phyloP scores from a whole-genome alignment of 2,329 filamentous ascomycete species.

The Neopestalotiopsis sp. region DNA sequence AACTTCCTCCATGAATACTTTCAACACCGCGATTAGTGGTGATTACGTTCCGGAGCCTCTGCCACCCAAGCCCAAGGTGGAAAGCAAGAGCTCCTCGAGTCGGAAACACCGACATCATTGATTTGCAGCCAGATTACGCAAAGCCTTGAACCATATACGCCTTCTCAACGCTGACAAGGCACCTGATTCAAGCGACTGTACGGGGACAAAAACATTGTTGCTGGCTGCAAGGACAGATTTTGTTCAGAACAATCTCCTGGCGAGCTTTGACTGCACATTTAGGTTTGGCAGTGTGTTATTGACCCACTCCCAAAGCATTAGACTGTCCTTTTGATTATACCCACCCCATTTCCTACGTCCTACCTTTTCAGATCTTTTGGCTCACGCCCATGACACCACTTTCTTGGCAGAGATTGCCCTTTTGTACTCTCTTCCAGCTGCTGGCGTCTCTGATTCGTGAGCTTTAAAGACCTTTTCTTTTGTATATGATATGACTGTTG shows the following conservation, averaged over 20 bases:
- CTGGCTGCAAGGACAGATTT: no score
- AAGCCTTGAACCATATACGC: background rate
- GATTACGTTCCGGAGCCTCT: background rate
- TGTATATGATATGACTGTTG: background rate
- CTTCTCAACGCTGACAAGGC: no score
- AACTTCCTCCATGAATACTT: background rate
- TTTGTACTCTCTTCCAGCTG: background rate
- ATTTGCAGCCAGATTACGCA: background rate
- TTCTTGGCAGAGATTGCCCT: background rate
- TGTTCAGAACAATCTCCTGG: no score
- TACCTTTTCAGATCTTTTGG: background rate
- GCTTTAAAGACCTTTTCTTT: background rate
- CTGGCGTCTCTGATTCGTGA: background rate
- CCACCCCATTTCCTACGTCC: background rate
- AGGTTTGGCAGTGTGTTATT: background rate
- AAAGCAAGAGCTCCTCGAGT: background rate
- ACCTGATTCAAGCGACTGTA: no score
- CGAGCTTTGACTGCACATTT: no score
- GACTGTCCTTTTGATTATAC: background rate
- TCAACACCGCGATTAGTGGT: background rate
- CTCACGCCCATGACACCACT: background rate
- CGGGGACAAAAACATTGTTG: no score
- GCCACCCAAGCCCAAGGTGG: background rate
- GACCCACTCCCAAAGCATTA: background rate
- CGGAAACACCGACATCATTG: background rate